A percentile compares a stretch with the other conserved stretches of the same genome.
These are phyloP conservation scores for Flaveria robusta DNA, from an alignment of 129 eudicot species.

Conservation along the genomic window DNA sequence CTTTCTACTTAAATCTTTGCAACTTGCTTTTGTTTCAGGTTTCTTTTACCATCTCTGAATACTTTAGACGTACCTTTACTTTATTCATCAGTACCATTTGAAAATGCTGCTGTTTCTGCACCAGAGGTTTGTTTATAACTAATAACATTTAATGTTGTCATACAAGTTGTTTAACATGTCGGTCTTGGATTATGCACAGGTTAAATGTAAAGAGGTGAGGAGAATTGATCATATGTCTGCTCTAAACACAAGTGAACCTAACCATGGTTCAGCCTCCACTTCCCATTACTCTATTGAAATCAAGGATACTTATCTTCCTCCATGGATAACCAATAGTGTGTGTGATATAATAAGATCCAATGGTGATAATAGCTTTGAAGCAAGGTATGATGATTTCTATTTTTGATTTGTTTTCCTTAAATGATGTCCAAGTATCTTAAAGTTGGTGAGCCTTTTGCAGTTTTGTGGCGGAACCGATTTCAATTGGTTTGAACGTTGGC, in stretches of 20 bases:
- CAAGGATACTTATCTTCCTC: constrained; percentile 80
- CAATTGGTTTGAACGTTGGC: constrained; percentile 77
- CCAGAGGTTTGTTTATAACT: constrained; percentile 68
- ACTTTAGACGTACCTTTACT: constrained; percentile 76
- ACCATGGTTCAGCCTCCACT: constrained; percentile 39
- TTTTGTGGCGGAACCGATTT: constrained; percentile 60
- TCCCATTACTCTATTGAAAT: constrained; percentile 73
- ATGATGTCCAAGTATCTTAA: background rate
- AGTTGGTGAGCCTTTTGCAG: constrained; percentile 44
- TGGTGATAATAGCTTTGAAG: constrained; percentile 61
- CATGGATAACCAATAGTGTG: constrained; percentile 69
- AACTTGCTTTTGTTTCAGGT: constrained; percentile 48
- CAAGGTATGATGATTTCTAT: constrained; percentile 53
- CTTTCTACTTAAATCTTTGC: background rate
- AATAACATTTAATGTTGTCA: background rate
- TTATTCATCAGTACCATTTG: constrained; percentile 78
- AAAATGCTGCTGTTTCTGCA: constrained; percentile 75
- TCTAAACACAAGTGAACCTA: constrained; percentile 39
- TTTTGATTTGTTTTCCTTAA: background rate
- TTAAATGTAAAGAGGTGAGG: constrained; percentile 79
- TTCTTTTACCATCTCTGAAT: constrained; percentile 49
- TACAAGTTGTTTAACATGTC: background rate
- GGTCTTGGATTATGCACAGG: constrained; percentile 43
- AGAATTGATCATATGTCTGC: constrained; percentile 48
- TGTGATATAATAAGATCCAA: constrained; percentile 60